Conservation (phyloP, 495 filamentous ascomycete genomes). For the Neurospora sp. region DNA sequence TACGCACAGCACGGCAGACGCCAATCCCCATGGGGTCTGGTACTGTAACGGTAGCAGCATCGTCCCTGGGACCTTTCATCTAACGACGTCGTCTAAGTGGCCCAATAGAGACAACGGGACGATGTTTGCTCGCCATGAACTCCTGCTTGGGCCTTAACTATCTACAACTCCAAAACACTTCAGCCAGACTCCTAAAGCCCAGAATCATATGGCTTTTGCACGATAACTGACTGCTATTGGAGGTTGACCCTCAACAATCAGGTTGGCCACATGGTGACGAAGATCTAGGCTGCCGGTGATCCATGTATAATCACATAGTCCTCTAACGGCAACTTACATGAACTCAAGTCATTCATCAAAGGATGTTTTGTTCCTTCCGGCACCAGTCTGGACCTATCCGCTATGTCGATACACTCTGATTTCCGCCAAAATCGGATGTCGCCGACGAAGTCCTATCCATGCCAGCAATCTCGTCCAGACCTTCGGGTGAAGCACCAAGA, state of each 20-base stretch:
- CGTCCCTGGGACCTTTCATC: background rate
- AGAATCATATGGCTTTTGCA: background rate
- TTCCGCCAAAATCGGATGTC: background rate
- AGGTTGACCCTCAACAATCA: background rate
- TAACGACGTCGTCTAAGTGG: background rate
- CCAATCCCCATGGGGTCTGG: background rate
- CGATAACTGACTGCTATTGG: background rate
- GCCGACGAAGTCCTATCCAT: background rate
- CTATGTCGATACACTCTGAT: background rate
- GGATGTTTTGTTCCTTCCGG: background rate
- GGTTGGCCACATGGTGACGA: background rate
- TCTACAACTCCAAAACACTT: background rate
- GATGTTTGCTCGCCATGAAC: background rate
- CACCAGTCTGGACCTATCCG: background rate
- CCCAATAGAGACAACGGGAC: background rate
- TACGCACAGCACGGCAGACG: background rate
- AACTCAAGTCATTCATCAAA: background rate
- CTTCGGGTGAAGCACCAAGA: background rate
- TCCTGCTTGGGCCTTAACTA: background rate
- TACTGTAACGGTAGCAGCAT: background rate
- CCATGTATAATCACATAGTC: background rate
- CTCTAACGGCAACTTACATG: background rate
- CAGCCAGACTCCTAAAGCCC: background rate
- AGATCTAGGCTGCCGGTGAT: background rate
- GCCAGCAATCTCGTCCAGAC: background rate